Conservation (phyloP, 441 rosid species). For the Populus hybrid region DNA sequence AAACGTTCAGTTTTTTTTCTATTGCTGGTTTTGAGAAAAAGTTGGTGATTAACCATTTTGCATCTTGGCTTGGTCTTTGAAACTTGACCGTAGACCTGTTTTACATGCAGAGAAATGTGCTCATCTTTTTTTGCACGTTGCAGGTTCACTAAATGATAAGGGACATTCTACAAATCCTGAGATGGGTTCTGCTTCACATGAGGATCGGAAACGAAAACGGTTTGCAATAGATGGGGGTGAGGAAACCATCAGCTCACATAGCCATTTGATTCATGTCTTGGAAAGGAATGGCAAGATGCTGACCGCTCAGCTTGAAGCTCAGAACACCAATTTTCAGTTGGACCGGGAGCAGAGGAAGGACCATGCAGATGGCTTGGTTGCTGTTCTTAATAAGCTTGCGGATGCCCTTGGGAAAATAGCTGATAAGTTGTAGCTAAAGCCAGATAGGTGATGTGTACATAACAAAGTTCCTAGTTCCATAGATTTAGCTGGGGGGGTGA, state of each 20-base stretch:
- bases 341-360: conserved; percentile 90
- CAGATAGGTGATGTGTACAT: conserved; percentile 37
- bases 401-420: conserved; percentile 89
- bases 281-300: conserved; percentile 80
- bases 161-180: conserved; percentile 42
- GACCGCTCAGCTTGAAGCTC: conserved; percentile 85
- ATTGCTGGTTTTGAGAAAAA: background rate
- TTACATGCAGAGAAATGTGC: background rate
- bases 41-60: background rate
- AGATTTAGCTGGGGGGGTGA: conserved; percentile 27
- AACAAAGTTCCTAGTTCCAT: conserved; percentile 15
- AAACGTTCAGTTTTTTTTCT: background rate
- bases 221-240: conserved; percentile 40
- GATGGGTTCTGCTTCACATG: conserved; percentile 58
- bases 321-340: conserved; percentile 64
- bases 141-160: conserved; percentile 55
- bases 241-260: conserved; percentile 36
- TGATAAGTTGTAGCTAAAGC: conserved; percentile 68
- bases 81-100: background rate
- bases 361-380: conserved; percentile 58
- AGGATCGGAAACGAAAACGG: conserved; percentile 66
- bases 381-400: conserved; percentile 83
- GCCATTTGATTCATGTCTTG: conserved; percentile 57
- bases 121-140: background rate
- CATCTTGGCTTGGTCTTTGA: background rate